Evolutionary conservation across 2,329 filamentous ascomycete genomes (phyloP), one percentile per base, ranked within the genome.

Genomic region (Dothistroma septosporum): DNA sequence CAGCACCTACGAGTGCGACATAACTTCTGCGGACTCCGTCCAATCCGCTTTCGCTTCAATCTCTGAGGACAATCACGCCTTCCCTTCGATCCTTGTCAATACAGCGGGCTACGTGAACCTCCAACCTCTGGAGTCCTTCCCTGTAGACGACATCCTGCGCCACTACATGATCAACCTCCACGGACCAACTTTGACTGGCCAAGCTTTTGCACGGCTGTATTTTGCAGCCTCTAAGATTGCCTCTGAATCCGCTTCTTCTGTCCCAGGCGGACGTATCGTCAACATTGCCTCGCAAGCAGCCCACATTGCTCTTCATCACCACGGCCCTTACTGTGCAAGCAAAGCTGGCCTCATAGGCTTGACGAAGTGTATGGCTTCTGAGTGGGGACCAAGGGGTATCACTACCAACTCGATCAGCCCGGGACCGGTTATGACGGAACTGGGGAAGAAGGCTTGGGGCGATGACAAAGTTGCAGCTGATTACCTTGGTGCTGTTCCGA

Each of bases 251-350:
- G 32, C 10, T 33, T 31, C 12, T 59, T 62, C 60, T 2, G 44
- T 59, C 7, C 67, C 64, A 10, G 64, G 68, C 1, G 78, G 78
- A 0, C 67, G 79, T 4, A 80, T 81, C 53, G 76, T 81, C 31
- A 79, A 75, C 57, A 74, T 81, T 50, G 75, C 78, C 2, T 78
- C 75, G 1, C 78, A 81, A 62, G 79, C 79, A 1, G 78, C 77
- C 2, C 78, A 80, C 63, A 75, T 77, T 0, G 78, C 79, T 1
- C 72, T 81, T 2, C 73, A 75, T 50, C 71, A 74, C 1, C 79
- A 81, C 58, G 76, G 77, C 0, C 77, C 78, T 0, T 81, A 81
- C 64, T 81, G 79, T 59, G 78, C 79, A 0, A 78, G 76, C 4
- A 81, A 81, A 55, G 78, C 79, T 5, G 79, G 74, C 0, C 64